Evolutionary conservation across 2,329 filamentous ascomycete species (phyloP).

Genomic region (Fusarium sp.): DNA sequence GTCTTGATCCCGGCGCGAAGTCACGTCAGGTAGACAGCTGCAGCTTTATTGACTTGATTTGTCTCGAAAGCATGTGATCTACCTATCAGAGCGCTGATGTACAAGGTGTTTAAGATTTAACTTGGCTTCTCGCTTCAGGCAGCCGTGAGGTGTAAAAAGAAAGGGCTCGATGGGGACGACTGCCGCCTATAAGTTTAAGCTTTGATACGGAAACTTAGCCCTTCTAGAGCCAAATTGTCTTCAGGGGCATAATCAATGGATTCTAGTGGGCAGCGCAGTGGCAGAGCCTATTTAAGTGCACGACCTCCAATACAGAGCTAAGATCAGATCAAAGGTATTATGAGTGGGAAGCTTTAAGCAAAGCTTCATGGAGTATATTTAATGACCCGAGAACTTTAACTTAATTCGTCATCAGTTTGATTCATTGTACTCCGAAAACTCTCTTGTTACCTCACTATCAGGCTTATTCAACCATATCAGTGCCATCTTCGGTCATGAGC

Average conservation of each 20-base stretch:
- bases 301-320: background rate
- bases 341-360: background rate
- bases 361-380: too few relatives aligned
- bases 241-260: fast-evolving
- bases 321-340: fast-evolving
- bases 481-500: too few relatives aligned
- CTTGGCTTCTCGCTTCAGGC: background rate
- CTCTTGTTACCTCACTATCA: fast-evolving
- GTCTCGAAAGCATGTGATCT: too few relatives aligned
- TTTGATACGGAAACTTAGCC: too few relatives aligned
- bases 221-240: too few relatives aligned
- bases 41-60: too few relatives aligned
- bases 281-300: background rate
- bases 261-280: too few relatives aligned
- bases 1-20: background rate
- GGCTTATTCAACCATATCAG: background rate
- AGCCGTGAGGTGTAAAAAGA: background rate
- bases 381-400: fast-evolving
- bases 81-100: too few relatives aligned
- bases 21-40: background rate
- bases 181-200: too few relatives aligned
- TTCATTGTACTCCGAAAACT: fast-evolving
- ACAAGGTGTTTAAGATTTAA: too few relatives aligned
- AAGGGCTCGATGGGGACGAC: too few relatives aligned
- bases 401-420: too few relatives aligned